Percentiles rank a stretch among this genome's conserved stretches.
These are phyloP conservation scores for Cymbopogon flexuosus DNA, from an alignment of 202 grass and related monocot genomes.

Conservation along the genomic window DNA sequence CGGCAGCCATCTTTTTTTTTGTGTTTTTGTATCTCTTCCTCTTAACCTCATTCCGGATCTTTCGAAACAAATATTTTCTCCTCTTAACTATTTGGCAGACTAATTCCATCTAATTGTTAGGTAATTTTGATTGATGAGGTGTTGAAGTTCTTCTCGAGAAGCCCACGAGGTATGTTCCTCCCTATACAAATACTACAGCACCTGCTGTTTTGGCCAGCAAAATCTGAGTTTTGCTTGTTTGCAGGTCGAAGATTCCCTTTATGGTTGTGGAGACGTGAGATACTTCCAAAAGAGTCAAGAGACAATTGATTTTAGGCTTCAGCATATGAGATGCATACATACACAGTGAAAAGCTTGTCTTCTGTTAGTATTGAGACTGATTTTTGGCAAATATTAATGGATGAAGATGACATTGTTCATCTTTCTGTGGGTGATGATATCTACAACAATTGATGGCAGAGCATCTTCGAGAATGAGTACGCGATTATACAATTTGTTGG, in stretches of 20 bases:
- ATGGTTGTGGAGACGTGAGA: constrained; percentile 69
- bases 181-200: neutral
- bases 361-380: neutral
- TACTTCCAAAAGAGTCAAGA: constrained; percentile 71
- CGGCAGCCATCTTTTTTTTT: neutral
- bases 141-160: constrained; percentile 95
- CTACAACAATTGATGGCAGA: neutral
- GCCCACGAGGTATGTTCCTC: constrained; percentile 55
- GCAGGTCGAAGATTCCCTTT: constrained; percentile 52
- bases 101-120: constrained; percentile 33
- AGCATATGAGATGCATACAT: neutral
- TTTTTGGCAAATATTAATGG: constrained; percentile 23
- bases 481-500: neutral
- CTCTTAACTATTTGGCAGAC: neutral
- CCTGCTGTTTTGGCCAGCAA: neutral
- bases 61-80: constrained; percentile 10
- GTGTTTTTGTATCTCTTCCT: constrained; percentile 10
- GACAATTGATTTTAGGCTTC: constrained; percentile 55
- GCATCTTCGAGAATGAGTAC: neutral
- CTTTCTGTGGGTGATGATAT: neutral
- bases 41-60: neutral
- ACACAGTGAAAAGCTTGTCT: neutral
- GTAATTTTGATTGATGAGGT: constrained; percentile 96
- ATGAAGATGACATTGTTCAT: constrained; percentile 22
- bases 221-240: constrained; percentile 24